Percentiles rank a stretch among this genome's conserved stretches.
Conservation (phyloP, 129 eudicot genomes). For the Escallonia rubra region DNA sequence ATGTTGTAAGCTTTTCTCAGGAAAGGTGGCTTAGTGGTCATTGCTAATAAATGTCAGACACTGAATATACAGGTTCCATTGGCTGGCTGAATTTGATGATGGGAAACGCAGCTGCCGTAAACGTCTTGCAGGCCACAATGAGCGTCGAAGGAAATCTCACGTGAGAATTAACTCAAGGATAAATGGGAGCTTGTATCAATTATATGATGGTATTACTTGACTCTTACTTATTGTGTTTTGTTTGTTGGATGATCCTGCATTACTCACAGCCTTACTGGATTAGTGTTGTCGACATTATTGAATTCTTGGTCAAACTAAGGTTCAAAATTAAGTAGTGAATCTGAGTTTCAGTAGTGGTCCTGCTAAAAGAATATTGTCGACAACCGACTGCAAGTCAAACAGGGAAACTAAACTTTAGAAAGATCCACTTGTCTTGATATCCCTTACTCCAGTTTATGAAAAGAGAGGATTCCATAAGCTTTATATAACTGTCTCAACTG, state of each 20-base stretch:
- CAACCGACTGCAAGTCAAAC: background rate
- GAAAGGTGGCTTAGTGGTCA: no score
- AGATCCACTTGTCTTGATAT: background rate
- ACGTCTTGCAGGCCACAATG: slow-evolving; percentile 72
- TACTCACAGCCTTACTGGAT: background rate
- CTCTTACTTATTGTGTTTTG: no score
- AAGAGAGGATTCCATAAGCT: no score
- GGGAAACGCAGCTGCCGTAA: slow-evolving; percentile 79
- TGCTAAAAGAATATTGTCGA: background rate
- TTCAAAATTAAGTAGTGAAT: no score
- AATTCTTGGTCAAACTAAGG: no score
- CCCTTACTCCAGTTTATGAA: background rate
- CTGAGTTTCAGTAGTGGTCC: background rate
- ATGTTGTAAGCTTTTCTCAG: no score
- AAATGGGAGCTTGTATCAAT: slow-evolving; percentile 29
- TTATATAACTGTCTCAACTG: no score
- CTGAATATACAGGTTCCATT: slow-evolving; percentile 47
- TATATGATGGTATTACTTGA: slow-evolving; percentile 23
- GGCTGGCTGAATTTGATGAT: slow-evolving; percentile 60
- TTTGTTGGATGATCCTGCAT: no score
- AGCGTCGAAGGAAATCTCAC: slow-evolving; percentile 68
- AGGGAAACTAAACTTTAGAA: background rate
- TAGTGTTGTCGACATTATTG: no score
- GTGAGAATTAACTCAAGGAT: slow-evolving; percentile 18
- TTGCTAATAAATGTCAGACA: background rate